Base-by-base conservation (phyloP, 2,329 filamentous ascomycete genomes). In the Penicillium sp. region DNA sequence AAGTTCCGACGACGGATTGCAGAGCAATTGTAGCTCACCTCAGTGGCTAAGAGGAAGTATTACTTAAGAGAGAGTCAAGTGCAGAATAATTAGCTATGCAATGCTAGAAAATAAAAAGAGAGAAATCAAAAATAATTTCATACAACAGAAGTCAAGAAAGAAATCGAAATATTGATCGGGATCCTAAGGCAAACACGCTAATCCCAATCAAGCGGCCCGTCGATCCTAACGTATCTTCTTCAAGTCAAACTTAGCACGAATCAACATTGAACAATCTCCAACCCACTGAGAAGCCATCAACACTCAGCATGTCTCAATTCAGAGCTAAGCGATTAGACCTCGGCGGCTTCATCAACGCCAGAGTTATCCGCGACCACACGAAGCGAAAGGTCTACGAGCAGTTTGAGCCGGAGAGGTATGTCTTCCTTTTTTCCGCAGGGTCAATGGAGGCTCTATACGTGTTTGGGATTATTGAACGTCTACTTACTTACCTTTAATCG, bases 361-460 rank as follows among this genome's bases (percentile, higher is more conserved):
- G 88, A 64, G 83, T 90, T 64, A 88, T 99, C 71, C 90, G 94
- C 67, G 94, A 99, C 75, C 91, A 97, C 78, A 92, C 91, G 55
- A 99, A 97, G 84, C 89, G 94, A 68, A 93, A 95, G 78, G 90
- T 91, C 58, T 97, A 92, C 68, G 89, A 88, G 70, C 81, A 91
- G 71, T 80, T 88, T 70, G 94, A 99, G 79, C 85, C 91, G 4
- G 89, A 97, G 77, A 88, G 93, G 92, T 95, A 79, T 61, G 73
- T 20, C 26, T 12, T 21, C 8, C 23, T 11, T n/a, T 20, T 30
- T 11, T 24, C 28, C 6, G n/a, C 30, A 9, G 28, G 16, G 4
- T 14, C 21, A 21, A 18, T 26, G 21, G 11, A 48, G 18, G 16
- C 35, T 40, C 35, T 47, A n/a, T 47, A 24, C 11, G 18, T 47